Conservation (phyloP, 192 early-diverging fungal species). For the Backusella macrospora region DNA sequence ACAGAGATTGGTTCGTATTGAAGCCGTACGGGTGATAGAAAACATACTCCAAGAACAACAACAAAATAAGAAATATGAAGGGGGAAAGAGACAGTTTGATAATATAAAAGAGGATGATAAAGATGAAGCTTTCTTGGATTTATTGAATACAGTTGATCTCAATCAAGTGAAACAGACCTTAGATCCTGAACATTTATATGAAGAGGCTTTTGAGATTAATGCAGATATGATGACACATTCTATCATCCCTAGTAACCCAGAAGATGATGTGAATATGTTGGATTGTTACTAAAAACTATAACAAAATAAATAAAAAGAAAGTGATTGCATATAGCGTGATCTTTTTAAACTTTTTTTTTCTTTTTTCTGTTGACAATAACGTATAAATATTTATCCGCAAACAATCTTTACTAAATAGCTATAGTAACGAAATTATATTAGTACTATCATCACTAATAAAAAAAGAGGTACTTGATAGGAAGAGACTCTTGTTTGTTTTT, state of each 20-base stretch:
- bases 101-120: neutral
- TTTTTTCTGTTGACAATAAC: neutral
- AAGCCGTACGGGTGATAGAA: conserved; percentile 25
- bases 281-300: conserved; percentile 31
- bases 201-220: conserved; percentile 56
- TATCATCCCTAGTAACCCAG: conserved; percentile 32
- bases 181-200: conserved; percentile 53
- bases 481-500: neutral
- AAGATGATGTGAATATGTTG: conserved; percentile 29
- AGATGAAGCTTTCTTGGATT: conserved; percentile 37
- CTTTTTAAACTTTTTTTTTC: neutral
- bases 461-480: no score
- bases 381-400: neutral
- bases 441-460: no score
- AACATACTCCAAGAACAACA: conserved; percentile 11
- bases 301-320: neutral
- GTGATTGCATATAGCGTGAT: neutral
- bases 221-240: conserved; percentile 43
- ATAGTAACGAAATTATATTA: no score
- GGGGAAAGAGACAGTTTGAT: neutral
- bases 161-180: conserved; percentile 46
- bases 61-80: neutral
- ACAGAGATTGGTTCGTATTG: conserved; percentile 30
- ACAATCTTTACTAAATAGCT: neutral
- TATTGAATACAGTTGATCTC: conserved; percentile 42